phyloP scores from a whole-genome alignment of 306 rosid genomes.

The Macrotyloma uniflorum region DNA sequence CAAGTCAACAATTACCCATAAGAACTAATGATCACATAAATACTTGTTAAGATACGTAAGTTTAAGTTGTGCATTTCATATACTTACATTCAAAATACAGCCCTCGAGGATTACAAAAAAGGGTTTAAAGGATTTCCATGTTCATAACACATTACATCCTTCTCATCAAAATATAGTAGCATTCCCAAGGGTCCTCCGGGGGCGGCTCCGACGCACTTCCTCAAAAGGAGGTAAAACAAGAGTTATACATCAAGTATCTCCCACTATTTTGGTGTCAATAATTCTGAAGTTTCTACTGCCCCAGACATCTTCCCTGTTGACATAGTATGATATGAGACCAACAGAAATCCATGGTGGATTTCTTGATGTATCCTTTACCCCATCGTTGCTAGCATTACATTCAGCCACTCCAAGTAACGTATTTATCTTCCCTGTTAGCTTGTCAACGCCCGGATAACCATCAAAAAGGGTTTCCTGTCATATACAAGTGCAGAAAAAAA shows the following conservation, averaged over 20 bases:
- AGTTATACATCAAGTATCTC: neutral
- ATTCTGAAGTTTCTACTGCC: slow-evolving; percentile 46
- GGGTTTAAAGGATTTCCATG: neutral
- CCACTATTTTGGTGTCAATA: slow-evolving; percentile 54
- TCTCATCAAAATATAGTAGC: neutral
- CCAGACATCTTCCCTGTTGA: slow-evolving; percentile 29
- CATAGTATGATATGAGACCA: slow-evolving; percentile 57
- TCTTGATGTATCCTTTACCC: slow-evolving; percentile 35
- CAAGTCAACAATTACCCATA: no score
- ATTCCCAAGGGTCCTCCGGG: neutral
- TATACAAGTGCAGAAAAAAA: neutral
- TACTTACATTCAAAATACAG: neutral
- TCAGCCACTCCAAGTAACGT: slow-evolving; percentile 53
- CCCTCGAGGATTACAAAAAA: neutral
- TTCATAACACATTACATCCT: neutral
- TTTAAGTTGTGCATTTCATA: neutral
- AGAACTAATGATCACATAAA: no score
- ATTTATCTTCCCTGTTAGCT: slow-evolving; percentile 48
- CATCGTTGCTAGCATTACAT: slow-evolving; percentile 18
- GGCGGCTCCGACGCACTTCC: neutral
- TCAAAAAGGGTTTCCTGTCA: slow-evolving; percentile 58
- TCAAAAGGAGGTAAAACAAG: neutral
- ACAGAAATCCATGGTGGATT: slow-evolving; percentile 80
- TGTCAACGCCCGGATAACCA: slow-evolving; percentile 43
- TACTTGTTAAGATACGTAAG: no score